Evolutionary conservation across 768 basidiomycete species (phyloP), one percentile per base, ranked within the genome.

Genomic region (Suillus ampliporus): DNA sequence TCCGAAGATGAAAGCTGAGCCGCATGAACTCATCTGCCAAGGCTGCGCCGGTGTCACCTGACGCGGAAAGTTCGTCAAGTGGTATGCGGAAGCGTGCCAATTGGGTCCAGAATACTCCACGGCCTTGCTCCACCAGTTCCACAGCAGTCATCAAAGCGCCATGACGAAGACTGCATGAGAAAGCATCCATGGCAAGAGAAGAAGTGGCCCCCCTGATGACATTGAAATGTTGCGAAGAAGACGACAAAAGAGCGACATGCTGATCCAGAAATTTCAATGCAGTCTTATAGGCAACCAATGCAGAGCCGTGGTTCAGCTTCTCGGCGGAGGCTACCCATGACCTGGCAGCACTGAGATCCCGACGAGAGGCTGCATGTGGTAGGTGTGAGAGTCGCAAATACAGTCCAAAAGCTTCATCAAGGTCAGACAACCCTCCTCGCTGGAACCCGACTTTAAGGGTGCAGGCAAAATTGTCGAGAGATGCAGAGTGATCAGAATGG

Each of bases 51-150:
- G 64, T 56, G 11, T 67, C 58, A 14, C 71, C 71, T 19, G 50
- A 61, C 41, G 59, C 56, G 31, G 68, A 69, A 41, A 77, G 57
- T 19, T 70, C 68, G 23, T 76, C 76, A 58, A 76, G 53, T 37
- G 65, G 58, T 8, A 69, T 70, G 38, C 65, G 66, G 8, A 54
- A 68, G 15, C 71, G 73, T 56, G 68, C 71, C 0, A 72, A 60
- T 31, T 79, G 78, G 10, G 67, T 64, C 78, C 77, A 79, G 54
- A 78, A 40, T 7, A 76, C n/a, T 11, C 72, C 71, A 14, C 78
- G 67, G 1, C 74, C 77, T 17, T 61, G 58, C 57, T 78, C 78
- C 5, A 78, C 65, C 1, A 63, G 47, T 48, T 75, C 75, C 23
- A 79, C 54, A 1, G 73, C 77, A 48, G 68, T 69, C 5, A 63